Conservation (phyloP, 139 green algal species). For the Tetratostichococcus sp. region DNA sequence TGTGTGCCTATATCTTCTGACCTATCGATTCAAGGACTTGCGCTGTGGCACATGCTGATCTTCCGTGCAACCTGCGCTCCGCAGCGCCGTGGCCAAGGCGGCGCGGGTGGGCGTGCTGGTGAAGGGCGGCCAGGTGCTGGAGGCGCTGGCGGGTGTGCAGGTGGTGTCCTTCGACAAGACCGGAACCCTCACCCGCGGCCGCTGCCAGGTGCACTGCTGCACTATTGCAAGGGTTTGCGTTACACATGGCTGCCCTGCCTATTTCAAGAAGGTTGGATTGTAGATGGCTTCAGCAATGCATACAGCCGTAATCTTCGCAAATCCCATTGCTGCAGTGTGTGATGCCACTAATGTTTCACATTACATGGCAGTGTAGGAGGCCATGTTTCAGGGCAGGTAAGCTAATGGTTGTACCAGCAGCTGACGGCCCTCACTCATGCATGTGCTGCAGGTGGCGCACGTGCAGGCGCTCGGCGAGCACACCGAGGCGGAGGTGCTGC, state of each 20-base stretch:
- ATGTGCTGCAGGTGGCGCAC: conserved; percentile 10
- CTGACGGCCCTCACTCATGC: too few species aligned
- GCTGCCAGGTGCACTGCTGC: conserved; percentile 34
- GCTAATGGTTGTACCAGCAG: too few species aligned
- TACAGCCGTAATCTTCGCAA: too few species aligned
- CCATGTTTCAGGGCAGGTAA: too few species aligned
- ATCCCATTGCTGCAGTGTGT: background rate
- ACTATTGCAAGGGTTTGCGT: background rate
- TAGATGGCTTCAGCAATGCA: too few species aligned
- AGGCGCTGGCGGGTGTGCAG: conserved; percentile 52
- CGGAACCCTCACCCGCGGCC: conserved; percentile 72
- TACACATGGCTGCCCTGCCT: background rate
- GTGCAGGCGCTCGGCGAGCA: background rate
- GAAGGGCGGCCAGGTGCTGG: conserved; percentile 69
- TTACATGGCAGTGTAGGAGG: too few species aligned
- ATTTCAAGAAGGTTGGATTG: too few species aligned
- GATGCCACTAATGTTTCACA: too few species aligned
- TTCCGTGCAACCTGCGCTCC: too few species aligned
- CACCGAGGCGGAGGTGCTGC: conserved; percentile 8
- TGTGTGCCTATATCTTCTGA: background rate
- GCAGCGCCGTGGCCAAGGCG: conserved; percentile 30
- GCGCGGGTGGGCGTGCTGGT: conserved; percentile 65
- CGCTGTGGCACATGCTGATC: too few species aligned
- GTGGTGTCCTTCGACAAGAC: conserved; percentile 75
- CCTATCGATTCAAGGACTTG: too few species aligned